phyloP scores from a whole-genome alignment of 257 asterid species.

The Solanum commersonii region DNA sequence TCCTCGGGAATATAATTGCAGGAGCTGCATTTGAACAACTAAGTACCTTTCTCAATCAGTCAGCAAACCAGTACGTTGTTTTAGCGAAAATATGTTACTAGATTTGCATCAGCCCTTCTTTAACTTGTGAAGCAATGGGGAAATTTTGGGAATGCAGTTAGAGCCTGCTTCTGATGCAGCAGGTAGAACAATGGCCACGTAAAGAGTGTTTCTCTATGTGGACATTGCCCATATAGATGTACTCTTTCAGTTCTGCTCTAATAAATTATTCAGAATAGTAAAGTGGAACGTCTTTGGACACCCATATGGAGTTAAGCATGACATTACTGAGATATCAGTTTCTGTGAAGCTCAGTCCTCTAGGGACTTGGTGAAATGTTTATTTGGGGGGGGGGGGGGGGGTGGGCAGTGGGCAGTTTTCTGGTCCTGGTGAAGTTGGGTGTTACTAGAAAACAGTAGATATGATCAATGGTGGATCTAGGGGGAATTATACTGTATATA shows the following conservation, averaged over 20 bases:
- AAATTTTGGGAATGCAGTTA: background rate
- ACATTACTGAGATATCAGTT: background rate
- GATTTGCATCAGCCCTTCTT: background rate
- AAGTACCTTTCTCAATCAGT: constrained; percentile 47
- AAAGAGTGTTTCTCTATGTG: background rate
- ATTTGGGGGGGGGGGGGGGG: background rate
- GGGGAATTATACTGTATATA: background rate
- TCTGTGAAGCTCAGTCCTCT: background rate
- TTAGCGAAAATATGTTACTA: background rate
- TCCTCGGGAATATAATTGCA: constrained; percentile 72
- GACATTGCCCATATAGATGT: background rate
- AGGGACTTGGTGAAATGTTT: background rate
- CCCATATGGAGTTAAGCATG: background rate
- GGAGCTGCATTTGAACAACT: constrained; percentile 93
- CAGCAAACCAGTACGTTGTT: constrained; percentile 62
- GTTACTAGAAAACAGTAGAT: background rate
- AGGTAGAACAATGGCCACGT: background rate
- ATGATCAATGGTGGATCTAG: background rate
- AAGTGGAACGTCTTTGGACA: background rate
- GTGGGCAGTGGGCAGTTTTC: background rate
- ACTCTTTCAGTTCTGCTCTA: background rate
- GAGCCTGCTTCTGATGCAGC: background rate
- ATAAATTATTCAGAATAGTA: background rate
- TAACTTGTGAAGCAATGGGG: background rate
- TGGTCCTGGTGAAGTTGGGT: background rate